Base-by-base conservation (phyloP, 495 filamentous ascomycete genomes). In the Annulohypoxylon stygium region DNA sequence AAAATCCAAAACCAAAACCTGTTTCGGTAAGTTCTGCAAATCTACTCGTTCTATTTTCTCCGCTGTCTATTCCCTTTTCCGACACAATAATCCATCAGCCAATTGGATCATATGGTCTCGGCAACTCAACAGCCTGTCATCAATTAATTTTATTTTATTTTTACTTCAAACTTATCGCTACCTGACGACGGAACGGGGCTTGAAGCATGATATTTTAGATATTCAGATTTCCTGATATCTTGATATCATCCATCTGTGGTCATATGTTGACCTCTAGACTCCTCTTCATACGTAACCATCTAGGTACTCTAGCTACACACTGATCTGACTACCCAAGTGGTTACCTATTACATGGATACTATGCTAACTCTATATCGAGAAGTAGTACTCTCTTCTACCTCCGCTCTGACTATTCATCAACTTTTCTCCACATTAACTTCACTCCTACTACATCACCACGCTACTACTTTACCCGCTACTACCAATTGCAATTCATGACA, bases 1-100 rank as follows among this genome's bases (percentile, higher is more conserved):
- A 11, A 23, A 23, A 12, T 53, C 18, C 20, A 23, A 11, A 54
- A 26, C 30, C 43, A 66, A 71, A 62, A 25, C 61, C 26, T 53
- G 36, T 69, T 73, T 73, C 65, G 61, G 71, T 74, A 69, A 74
- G 71, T 69, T 3, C 61, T 65, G 23, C 53, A 54, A 69, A 60
- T 34, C 26, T 73, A 69, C 60, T 69, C 50, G 58, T 47, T 64
- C 65, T 61, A 12, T 67, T 61, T 43, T 61, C 48, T 59, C 53
- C 55, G 61, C 62, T 25, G 48, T 45, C n/a, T 60, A 63, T 70
- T 43, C 11, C 64, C 53, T 64, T 75, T 70, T 70, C 67, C 63
- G 63, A 54, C 58, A 43, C 63, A 48, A 65, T 57, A 33, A 45
- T 43, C 30, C 51, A 65, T 30, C 63, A 63, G 58, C 72, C 72